These are phyloP conservation scores for Penicillium sp. DNA, from an alignment of 2,329 filamentous ascomycete species.

Conservation along the genomic window DNA sequence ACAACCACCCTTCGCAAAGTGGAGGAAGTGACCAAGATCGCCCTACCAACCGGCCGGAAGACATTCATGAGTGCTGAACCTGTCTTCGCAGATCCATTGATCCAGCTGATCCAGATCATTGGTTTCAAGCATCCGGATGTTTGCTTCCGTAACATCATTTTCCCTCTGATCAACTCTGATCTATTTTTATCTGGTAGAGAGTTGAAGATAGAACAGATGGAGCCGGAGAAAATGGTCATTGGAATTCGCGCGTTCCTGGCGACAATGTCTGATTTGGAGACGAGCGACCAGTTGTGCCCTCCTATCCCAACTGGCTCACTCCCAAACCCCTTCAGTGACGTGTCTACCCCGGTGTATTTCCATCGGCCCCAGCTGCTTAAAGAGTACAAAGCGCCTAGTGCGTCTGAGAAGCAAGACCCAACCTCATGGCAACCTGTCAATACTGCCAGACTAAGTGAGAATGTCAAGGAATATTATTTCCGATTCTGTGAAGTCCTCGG, in stretches of 20 bases:
- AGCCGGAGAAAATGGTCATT: slow-evolving; percentile 95
- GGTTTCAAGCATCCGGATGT: slow-evolving; percentile 91
- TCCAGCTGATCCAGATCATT: slow-evolving; percentile 90
- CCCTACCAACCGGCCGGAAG: slow-evolving; percentile 75
- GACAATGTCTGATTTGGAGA: slow-evolving; percentile 90
- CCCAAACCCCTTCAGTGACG: slow-evolving; percentile 37
- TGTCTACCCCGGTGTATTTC: slow-evolving; percentile 34
- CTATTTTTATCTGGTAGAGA: slow-evolving; percentile 75
- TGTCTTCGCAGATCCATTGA: slow-evolving; percentile 80
- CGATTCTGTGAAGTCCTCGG: slow-evolving; percentile 93
- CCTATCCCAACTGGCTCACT: slow-evolving; percentile 71
- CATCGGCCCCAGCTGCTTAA: slow-evolving; percentile 39
- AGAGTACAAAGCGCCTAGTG: slow-evolving; percentile 32
- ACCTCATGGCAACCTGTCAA: slow-evolving; percentile 51
- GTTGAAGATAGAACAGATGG: slow-evolving; percentile 82
- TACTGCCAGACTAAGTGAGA: slow-evolving; percentile 63
- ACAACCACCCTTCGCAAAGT: slow-evolving; percentile 70
- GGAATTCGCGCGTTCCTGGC: slow-evolving; percentile 90
- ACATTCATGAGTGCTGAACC: slow-evolving; percentile 78
- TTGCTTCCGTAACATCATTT: slow-evolving; percentile 89
- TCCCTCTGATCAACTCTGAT: slow-evolving; percentile 89
- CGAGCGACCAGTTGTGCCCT: slow-evolving; percentile 69
- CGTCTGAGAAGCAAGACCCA: slow-evolving; percentile 31
- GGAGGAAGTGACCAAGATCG: slow-evolving; percentile 81
- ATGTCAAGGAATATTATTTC: slow-evolving; percentile 77